Conservation (phyloP, 805 yeast species). For the Candida arabinofermentans region DNA sequence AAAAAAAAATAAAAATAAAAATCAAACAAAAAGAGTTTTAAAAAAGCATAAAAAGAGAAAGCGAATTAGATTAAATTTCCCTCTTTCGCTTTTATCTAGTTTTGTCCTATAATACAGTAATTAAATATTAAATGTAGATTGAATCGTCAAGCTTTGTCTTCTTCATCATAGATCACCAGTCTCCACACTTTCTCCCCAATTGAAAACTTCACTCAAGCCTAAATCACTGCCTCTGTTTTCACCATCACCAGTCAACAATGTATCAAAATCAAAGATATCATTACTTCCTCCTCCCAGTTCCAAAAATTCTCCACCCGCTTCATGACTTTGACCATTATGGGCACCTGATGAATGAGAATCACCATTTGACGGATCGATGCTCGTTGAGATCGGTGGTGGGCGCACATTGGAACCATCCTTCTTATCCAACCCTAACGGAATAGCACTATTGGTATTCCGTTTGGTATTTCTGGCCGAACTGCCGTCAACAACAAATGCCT, state of each 20-base stretch:
- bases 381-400: slow-evolving; percentile 1
- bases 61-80: slow-evolving; percentile 3
- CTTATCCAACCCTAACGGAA: neutral
- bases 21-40: neutral
- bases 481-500: slow-evolving; percentile 10
- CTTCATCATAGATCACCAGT: slow-evolving; percentile 28
- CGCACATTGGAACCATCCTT: slow-evolving; percentile 1
- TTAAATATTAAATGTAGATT: neutral
- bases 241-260: slow-evolving; percentile 39
- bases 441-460: neutral
- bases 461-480: neutral
- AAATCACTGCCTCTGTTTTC: slow-evolving; percentile 28
- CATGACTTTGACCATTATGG: neutral
- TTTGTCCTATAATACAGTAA: too few species aligned
- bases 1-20: neutral
- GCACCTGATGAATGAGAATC: neutral
- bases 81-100: too few species aligned
- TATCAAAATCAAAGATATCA: slow-evolving; percentile 41
- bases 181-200: slow-evolving; percentile 42
- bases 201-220: slow-evolving; percentile 32
- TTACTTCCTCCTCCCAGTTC: slow-evolving; percentile 34
- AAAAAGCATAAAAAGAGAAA: neutral
- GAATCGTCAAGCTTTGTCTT: too few species aligned
- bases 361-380: neutral
- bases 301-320: slow-evolving; percentile 8